phyloP scores from a whole-genome alignment of 2,329 filamentous ascomycete species.

The Podosphaera fusca region DNA sequence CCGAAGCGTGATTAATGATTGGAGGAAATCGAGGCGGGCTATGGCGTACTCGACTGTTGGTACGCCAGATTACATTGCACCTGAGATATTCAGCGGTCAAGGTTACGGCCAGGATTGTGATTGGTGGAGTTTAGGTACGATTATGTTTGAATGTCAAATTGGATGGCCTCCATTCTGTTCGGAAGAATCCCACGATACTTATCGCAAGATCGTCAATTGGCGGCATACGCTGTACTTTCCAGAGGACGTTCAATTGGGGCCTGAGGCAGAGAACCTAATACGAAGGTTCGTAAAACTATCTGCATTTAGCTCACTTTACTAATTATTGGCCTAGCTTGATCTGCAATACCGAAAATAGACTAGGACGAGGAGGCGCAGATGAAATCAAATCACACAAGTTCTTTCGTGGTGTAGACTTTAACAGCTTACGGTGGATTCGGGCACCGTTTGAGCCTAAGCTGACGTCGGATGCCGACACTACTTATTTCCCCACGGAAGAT shows the following conservation, averaged over 20 bases:
- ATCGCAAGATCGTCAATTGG: conserved; percentile 99
- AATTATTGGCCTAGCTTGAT: conserved; percentile 42
- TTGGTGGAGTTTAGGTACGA: conserved; percentile 97
- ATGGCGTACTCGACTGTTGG: conserved; percentile 98
- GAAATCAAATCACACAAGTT: conserved; percentile 90
- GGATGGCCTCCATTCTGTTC: conserved; percentile 98
- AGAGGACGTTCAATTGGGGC: conserved; percentile 72
- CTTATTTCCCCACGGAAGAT: conserved; percentile 97
- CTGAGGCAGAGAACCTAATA: conserved; percentile 79
- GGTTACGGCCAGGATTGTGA: conserved; percentile 94
- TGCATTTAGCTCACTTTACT: neutral
- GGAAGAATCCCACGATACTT: conserved; percentile 91
- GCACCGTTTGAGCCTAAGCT: conserved; percentile 91
- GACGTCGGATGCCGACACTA: conserved; percentile 81
- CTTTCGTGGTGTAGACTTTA: conserved; percentile 93
- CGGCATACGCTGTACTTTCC: conserved; percentile 88
- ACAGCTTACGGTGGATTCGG: conserved; percentile 73
- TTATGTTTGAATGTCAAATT: conserved; percentile 98
- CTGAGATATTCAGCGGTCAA: conserved; percentile 90
- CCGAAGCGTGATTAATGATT: conserved; percentile 93
- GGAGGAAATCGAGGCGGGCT: conserved; percentile 82
- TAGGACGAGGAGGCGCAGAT: conserved; percentile 65
- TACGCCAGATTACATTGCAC: conserved; percentile 94
- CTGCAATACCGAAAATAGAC: conserved; percentile 77
- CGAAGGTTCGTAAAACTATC: conserved; percentile 39